phyloP scores from a whole-genome alignment of 2,329 filamentous ascomycete genomes.

The Helminthosporium solani region DNA sequence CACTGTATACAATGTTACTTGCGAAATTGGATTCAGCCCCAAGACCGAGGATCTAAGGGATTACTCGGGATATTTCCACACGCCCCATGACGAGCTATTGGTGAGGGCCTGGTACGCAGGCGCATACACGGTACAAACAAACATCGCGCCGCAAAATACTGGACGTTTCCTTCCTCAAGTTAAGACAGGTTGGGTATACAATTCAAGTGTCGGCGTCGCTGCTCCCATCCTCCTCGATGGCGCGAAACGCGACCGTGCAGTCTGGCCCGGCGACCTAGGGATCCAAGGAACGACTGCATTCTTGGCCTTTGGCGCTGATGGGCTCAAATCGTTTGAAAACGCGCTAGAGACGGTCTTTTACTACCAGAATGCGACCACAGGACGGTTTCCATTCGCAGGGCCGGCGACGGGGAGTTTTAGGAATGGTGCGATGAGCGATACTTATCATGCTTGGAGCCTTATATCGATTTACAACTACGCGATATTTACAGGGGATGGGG shows the following conservation, averaged over 20 bases:
- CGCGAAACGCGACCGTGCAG: slow-evolving; percentile 42
- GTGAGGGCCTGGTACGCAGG: slow-evolving; percentile 60
- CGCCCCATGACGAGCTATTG: slow-evolving; percentile 50
- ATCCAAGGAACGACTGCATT: slow-evolving; percentile 16
- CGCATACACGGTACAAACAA: slow-evolving; percentile 45
- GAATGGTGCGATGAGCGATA: slow-evolving; percentile 18
- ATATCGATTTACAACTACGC: slow-evolving; percentile 24
- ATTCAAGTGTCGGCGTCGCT: slow-evolving; percentile 35
- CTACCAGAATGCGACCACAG: slow-evolving; percentile 21
- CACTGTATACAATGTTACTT: slow-evolving; percentile 22
- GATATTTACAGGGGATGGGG: slow-evolving; percentile 14
- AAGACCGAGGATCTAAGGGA: slow-evolving; percentile 53
- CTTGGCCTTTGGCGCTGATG: slow-evolving; percentile 10
- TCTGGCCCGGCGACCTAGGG: slow-evolving; percentile 35
- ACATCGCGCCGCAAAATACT: slow-evolving; percentile 36
- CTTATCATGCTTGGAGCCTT: slow-evolving; percentile 23
- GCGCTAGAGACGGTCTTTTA: slow-evolving; percentile 20
- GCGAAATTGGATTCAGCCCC: slow-evolving; percentile 47
- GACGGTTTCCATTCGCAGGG: slow-evolving; percentile 20
- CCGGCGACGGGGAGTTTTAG: slow-evolving; percentile 13
- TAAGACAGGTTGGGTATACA: slow-evolving; percentile 37
- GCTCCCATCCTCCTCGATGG: slow-evolving; percentile 42
- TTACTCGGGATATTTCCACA: slow-evolving; percentile 57
- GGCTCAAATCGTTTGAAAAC: slow-evolving; percentile 15
- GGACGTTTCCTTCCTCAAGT: slow-evolving; percentile 29